phyloP scores from a whole-genome alignment of 495 filamentous ascomycete species.

The Hypoxylon cercidicola region DNA sequence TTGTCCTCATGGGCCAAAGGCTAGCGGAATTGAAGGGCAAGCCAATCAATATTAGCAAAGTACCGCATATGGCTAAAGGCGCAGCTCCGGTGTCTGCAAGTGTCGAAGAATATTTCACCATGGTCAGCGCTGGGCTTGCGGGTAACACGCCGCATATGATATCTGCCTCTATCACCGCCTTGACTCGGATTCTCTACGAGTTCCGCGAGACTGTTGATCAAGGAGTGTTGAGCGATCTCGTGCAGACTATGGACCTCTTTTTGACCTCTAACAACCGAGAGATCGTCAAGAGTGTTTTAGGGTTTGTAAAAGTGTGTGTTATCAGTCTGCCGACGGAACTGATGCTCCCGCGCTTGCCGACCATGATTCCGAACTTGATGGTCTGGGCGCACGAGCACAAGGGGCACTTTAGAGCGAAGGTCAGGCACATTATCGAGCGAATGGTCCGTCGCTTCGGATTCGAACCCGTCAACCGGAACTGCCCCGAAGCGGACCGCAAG shows the following conservation, averaged over 20 bases:
- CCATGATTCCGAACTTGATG: constrained; percentile 88
- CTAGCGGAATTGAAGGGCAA: constrained; percentile 75
- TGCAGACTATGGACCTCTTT: constrained; percentile 93
- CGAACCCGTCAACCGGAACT: constrained; percentile 75
- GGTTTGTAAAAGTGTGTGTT: constrained; percentile 95
- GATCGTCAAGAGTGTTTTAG: constrained; percentile 90
- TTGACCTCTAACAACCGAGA: constrained; percentile 94
- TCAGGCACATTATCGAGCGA: constrained; percentile 95
- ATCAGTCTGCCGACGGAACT: constrained; percentile 81
- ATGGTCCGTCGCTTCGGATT: constrained; percentile 91
- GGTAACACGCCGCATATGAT: constrained; percentile 94
- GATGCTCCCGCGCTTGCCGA: constrained; percentile 75
- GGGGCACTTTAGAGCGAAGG: constrained; percentile 91
- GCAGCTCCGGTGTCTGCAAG: constrained; percentile 79
- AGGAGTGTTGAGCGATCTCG: constrained; percentile 75
- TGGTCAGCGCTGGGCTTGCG: constrained; percentile 95
- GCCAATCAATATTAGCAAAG: constrained; percentile 81
- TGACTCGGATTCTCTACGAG: constrained; percentile 90
- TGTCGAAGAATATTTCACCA: constrained; percentile 96
- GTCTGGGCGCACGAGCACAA: constrained; percentile 98
- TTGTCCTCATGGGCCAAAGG: constrained; percentile 86
- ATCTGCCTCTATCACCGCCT: constrained; percentile 89
- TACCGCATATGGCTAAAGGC: constrained; percentile 82
- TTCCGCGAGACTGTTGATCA: constrained; percentile 71
- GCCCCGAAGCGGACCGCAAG: constrained; percentile 87